Base-by-base conservation (phyloP, 2,329 filamentous ascomycete species). In the Lomentospora prolificans region DNA sequence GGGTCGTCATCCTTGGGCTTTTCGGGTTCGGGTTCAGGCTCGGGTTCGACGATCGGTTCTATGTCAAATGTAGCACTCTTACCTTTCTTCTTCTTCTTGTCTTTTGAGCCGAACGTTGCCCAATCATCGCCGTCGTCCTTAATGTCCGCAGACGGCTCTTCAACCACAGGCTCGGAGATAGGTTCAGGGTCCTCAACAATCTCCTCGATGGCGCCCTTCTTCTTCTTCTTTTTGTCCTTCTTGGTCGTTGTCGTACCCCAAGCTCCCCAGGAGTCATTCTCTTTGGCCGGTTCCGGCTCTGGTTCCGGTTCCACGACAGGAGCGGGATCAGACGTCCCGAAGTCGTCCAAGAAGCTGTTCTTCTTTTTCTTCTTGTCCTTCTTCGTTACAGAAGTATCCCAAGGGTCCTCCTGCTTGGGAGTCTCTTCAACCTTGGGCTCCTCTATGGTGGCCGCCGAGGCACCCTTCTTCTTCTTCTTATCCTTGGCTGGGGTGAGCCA, bases 391-490 rank as follows among this genome's bases (percentile, higher is more conserved):
- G 63, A 65, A 28, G 41, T 52, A 48, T 65, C 65, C 70, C 69
- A 73, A n/a, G 63, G 46, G 52, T 68, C 66, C 30, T 64, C 65
- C 17, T 57, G 58, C 30, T 65, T 66, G 8, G 64, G 62, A 33
- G 64, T 61, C 39, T 61, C 62, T 27, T 68, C 66, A 3, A 66
- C 64, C 22, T 61, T 61, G 4, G 60, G 60, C 19, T 60, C 60
- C 19, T 61, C 62, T 14, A 55, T 60, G 28, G 61, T 53, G 10
- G 63, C 61, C 24, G 64, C 61, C 57, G 66, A 60, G 46, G 60
- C 51, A 10, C 58, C 63, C 36, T 63, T 67, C 58, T 68, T 72
- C 60, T 67, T 72, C 59, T 73, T 73, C 60, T 70, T 76, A 25
- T 64, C 62, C 60, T 68, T 70, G 7, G 62, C 62, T 2, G 59